These are phyloP conservation scores for Talaromyces islandicus DNA, from an alignment of 2,329 filamentous ascomycete genomes.

Conservation along the genomic window DNA sequence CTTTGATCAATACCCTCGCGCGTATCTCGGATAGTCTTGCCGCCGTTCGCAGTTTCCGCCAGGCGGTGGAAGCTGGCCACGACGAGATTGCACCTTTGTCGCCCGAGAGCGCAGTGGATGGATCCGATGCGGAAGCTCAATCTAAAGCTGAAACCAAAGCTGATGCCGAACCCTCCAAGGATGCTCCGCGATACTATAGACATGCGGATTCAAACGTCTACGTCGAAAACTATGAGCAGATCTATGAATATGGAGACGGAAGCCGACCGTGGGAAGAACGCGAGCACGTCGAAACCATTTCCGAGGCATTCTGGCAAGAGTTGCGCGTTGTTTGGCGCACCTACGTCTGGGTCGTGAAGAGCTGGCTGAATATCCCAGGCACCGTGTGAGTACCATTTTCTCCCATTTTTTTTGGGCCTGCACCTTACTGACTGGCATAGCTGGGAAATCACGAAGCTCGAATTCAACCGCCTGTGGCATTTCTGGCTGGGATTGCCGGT, in stretches of 20 bases:
- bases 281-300: constrained; percentile 39
- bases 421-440: constrained; percentile 25
- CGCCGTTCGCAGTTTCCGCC: constrained; percentile 66
- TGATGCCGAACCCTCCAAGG: not conserved
- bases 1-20: constrained; percentile 88
- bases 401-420: not conserved
- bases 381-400: constrained; percentile 57
- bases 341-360: constrained; percentile 59
- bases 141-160: constrained; percentile 11
- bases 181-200: constrained; percentile 19
- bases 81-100: constrained; percentile 23
- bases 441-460: constrained; percentile 47
- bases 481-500: constrained; percentile 60
- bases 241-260: constrained; percentile 37
- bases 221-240: constrained; percentile 36
- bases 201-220: constrained; percentile 31
- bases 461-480: constrained; percentile 51
- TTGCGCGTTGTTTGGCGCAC: constrained; percentile 56
- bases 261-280: constrained; percentile 27
- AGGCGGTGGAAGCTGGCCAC: constrained; percentile 35
- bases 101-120: constrained; percentile 20
- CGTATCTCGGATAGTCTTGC: constrained; percentile 75
- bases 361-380: constrained; percentile 65
- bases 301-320: constrained; percentile 60
- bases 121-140: not conserved